These are phyloP conservation scores for Camelina hispida DNA, from an alignment of 345 rosid genomes.

Conservation along the genomic window DNA sequence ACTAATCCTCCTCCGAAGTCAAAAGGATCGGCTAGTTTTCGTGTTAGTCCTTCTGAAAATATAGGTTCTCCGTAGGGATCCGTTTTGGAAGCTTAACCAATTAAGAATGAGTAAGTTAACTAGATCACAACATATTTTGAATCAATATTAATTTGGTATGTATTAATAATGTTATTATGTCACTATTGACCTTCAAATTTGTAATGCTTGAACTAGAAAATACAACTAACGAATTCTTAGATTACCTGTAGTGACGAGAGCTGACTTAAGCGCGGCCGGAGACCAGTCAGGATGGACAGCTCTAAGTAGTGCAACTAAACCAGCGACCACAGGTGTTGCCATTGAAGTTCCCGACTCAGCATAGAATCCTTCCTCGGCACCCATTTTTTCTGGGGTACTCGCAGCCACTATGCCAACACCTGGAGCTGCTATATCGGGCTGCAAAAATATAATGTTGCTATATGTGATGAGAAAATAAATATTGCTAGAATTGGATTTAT, in stretches of 20 bases:
- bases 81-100: slow-evolving; percentile 31
- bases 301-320: slow-evolving; percentile 50
- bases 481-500: not conserved
- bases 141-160: not conserved
- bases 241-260: slow-evolving; percentile 51
- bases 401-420: slow-evolving; percentile 50
- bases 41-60: slow-evolving; percentile 45
- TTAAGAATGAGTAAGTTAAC: not conserved
- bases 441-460: not conserved
- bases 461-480: not conserved
- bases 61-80: slow-evolving; percentile 48
- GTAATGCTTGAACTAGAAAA: not conserved
- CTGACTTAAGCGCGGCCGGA: slow-evolving; percentile 54
- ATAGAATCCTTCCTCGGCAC: slow-evolving; percentile 20
- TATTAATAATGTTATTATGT: not conserved
- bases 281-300: slow-evolving; percentile 50
- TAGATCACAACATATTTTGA: not conserved
- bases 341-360: slow-evolving; percentile 50
- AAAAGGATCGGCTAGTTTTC: slow-evolving; percentile 50
- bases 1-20: slow-evolving; percentile 64
- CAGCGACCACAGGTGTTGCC: slow-evolving; percentile 50
- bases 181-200: no score
- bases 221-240: not conserved
- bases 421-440: slow-evolving; percentile 57
- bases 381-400: slow-evolving; percentile 19